Percentiles rank a stretch among this genome's conserved stretches.
These are phyloP conservation scores for Paramecium bursaria DNA, from an alignment of 73 alveolate species.

Conservation along the genomic window DNA sequence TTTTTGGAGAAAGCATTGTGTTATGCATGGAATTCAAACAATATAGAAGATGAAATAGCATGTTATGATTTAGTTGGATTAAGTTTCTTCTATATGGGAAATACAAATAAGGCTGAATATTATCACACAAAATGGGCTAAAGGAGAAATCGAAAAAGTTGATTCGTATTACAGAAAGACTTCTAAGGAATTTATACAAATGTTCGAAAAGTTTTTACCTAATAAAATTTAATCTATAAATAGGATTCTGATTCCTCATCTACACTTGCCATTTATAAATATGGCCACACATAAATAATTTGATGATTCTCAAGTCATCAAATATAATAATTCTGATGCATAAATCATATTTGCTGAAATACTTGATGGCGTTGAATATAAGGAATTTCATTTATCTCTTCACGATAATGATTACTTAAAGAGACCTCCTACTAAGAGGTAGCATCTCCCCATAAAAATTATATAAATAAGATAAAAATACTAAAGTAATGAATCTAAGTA, in stretches of 20 bases:
- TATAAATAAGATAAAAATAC: slow-evolving; percentile 3
- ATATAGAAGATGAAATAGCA: slow-evolving; percentile 42
- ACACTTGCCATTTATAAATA: slow-evolving; percentile 20
- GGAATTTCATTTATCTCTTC: not conserved
- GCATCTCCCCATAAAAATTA: slow-evolving; percentile 8
- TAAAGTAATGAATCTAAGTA: slow-evolving; percentile 10
- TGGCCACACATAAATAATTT: not conserved
- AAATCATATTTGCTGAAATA: not conserved
- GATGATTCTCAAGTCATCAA: not conserved
- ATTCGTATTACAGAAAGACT: slow-evolving; percentile 47
- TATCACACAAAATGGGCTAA: slow-evolving; percentile 42
- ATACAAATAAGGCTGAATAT: not conserved
- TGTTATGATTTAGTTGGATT: slow-evolving; percentile 38
- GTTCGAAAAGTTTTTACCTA: not conserved
- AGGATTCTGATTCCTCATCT: not conserved
- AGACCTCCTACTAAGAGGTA: not conserved
- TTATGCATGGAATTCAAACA: slow-evolving; percentile 32
- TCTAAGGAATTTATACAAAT: slow-evolving; percentile 17
- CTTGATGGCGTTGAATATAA: not conserved
- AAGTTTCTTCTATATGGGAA: slow-evolving; percentile 16
- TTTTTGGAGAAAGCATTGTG: slow-evolving; percentile 2
- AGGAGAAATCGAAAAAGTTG: slow-evolving; percentile 7
- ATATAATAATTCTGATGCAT: slow-evolving; percentile 9
- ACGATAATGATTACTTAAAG: not conserved
- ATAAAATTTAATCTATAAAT: not conserved